A percentile compares a stretch with the other conserved stretches of the same genome.
Conservation (phyloP, 257 asterid species). For the Fraxinus cuspidata region DNA sequence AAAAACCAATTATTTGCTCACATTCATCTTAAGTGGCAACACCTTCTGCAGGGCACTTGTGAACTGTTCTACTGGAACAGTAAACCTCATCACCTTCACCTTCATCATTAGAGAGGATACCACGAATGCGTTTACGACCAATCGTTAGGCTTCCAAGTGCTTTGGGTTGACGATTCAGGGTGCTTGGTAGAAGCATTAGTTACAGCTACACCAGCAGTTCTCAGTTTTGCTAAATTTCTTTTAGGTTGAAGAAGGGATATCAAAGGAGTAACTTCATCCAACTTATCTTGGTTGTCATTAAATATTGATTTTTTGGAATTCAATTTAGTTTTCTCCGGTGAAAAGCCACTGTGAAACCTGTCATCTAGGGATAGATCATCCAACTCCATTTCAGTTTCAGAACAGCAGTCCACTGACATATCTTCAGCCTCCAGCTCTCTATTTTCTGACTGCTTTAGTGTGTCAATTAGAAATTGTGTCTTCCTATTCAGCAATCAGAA, state of each 20-base stretch:
- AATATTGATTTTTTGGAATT: conserved; percentile 39
- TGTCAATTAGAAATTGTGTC: conserved; percentile 57
- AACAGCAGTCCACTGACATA: conserved; percentile 53
- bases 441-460: conserved; percentile 50
- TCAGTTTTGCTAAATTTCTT: conserved; percentile 41
- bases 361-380: conserved; percentile 52
- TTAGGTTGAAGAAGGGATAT: conserved; percentile 46
- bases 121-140: conserved; percentile 72
- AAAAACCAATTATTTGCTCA: conserved; percentile 40
- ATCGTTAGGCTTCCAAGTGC: conserved; percentile 49
- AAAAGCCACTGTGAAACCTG: conserved; percentile 50
- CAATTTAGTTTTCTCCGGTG: conserved; percentile 36
- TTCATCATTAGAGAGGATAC: conserved; percentile 84
- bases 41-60: conserved; percentile 51
- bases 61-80: conserved; percentile 37
- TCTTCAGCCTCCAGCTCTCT: conserved; percentile 45
- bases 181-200: conserved; percentile 35
- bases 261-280: conserved; percentile 47
- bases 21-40: conserved; percentile 74
- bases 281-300: conserved; percentile 43
- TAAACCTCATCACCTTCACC: conserved; percentile 46
- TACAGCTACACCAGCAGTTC: conserved; percentile 31
- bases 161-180: conserved; percentile 44
- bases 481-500: conserved; percentile 51
- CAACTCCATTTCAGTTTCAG: conserved; percentile 73